Percentiles rank a stretch among this genome's conserved stretches.
phyloP scores from a whole-genome alignment of 2,329 filamentous ascomycete species.

The Colletotrichum cereale region DNA sequence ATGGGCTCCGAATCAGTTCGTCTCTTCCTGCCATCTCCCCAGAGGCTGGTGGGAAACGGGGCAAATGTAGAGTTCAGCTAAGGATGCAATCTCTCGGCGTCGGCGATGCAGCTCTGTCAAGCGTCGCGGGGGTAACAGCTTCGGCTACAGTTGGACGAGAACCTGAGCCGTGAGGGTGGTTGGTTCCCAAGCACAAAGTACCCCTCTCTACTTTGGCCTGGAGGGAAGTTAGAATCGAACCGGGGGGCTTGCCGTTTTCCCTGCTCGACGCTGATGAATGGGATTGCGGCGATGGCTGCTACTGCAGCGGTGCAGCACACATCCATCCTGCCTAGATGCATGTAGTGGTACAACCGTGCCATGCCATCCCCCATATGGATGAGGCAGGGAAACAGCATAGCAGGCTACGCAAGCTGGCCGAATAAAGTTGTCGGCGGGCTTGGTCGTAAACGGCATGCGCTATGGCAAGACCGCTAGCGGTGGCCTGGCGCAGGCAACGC shows the following conservation, averaged over 20 bases:
- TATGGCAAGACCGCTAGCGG: neutral
- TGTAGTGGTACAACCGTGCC: conserved; percentile 29
- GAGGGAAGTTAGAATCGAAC: neutral
- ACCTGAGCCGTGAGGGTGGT: conserved; percentile 9
- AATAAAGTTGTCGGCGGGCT: conserved; percentile 24
- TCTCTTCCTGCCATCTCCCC: neutral
- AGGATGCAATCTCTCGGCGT: neutral
- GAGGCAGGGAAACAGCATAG: conserved; percentile 7
- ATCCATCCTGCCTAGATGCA: conserved; percentile 29
- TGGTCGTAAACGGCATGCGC: neutral
- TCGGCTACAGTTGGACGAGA: conserved; percentile 11
- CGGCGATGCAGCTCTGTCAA: conserved; percentile 12
- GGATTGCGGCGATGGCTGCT: conserved; percentile 26
- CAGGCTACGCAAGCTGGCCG: conserved; percentile 17
- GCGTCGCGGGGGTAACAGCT: conserved; percentile 7
- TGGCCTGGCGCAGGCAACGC: neutral
- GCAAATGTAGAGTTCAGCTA: conserved; percentile 5
- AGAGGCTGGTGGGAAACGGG: neutral
- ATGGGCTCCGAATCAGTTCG: neutral
- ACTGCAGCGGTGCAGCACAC: conserved; percentile 9
- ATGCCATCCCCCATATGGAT: conserved; percentile 16
- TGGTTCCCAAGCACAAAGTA: conserved; percentile 1
- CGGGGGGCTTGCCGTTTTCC: conserved; percentile 22
- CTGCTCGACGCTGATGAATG: conserved; percentile 17
- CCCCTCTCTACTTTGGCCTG: neutral